Base-by-base conservation (phyloP, 2,329 filamentous ascomycete genomes). In the Orbilia brochopaga region DNA sequence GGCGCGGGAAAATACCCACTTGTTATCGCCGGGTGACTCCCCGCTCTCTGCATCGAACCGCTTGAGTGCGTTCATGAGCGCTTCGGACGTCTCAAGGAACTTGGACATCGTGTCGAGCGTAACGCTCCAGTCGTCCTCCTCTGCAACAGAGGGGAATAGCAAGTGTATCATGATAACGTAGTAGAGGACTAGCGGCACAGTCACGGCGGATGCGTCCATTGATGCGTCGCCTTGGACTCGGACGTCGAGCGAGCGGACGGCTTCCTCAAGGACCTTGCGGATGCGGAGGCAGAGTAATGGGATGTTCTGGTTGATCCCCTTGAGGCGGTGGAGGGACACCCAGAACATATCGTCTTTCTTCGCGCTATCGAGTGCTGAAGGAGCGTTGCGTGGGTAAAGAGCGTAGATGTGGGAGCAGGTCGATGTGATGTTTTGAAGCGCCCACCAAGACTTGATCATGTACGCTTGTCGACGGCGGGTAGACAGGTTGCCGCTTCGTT, bases 381-480 rank as follows among this genome's bases (percentile, higher is more conserved):
- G 48, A 10, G 48, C 1, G 50, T 70, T 64, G 37, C 66, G 66
- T 4, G 66, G 66, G 54, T 70, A 70, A 40, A 74, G 57, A 19
- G 67, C 56, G 54, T 74, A 74, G 15, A 74, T 70, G 21, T 74
- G 61, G 2, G 66, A 70, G 42, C 69, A 66, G n/a, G 73, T 74
- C 1, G 67, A 73, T n/a, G 66, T 67, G 19, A 74, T 59, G 24
- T 74, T 61, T 32, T 61, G 42, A 44, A 74, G 30, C 17, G 61
- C 67, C 73, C 73, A 74, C 51, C 69, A 62, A 2, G 61, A 65
- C 40, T 70, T 61, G 11, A 74, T 74, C 46, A 69, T 74, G 40
- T 64, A 66, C 4, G 46, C 57, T 48, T 74, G 73, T 6, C 62
- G 53, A 4, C 66, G 54, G 5, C 66, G 66, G 40, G 59, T 58